phyloP scores from a whole-genome alignment of 2,329 filamentous ascomycete genomes.

The Claviceps sp. region DNA sequence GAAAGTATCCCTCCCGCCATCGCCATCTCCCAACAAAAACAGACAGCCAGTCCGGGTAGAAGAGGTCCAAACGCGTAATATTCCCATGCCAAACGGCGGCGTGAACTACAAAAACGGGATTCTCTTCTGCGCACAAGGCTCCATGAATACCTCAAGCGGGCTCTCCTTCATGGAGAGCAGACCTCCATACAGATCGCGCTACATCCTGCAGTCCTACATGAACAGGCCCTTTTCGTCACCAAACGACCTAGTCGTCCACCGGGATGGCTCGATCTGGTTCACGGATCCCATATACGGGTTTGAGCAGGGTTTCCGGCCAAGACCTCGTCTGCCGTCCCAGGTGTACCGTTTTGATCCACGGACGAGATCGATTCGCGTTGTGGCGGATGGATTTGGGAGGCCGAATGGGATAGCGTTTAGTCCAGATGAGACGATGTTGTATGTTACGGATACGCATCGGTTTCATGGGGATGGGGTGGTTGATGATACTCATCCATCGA shows the following conservation, averaged over 20 bases:
- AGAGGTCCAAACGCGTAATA: conserved; percentile 18
- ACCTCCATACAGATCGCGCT: conserved; percentile 16
- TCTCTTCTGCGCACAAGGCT: conserved; percentile 29
- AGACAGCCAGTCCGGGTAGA: conserved; percentile 14
- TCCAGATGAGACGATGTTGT: conserved; percentile 29
- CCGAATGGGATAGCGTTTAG: conserved; percentile 33
- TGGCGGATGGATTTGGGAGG: conserved; percentile 33
- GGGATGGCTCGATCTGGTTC: conserved; percentile 34
- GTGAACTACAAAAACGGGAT: conserved; percentile 29
- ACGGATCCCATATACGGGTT: conserved; percentile 36
- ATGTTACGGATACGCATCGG: conserved; percentile 30
- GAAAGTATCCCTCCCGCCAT: conserved; percentile 11
- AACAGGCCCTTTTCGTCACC: conserved; percentile 33
- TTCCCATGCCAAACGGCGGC: conserved; percentile 35
- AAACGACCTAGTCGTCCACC: conserved; percentile 32
- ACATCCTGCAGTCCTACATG: conserved; percentile 25
- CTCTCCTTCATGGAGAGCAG: conserved; percentile 20
- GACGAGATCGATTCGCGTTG: conserved; percentile 24
- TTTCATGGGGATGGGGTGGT: conserved; percentile 20
- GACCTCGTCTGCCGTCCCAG: conserved; percentile 29
- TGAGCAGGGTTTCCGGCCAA: conserved; percentile 31
- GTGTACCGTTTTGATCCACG: conserved; percentile 33
- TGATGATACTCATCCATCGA: conserved; percentile 11
- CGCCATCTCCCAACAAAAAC: neutral
- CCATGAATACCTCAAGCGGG: conserved; percentile 12